Percentiles rank a stretch among this genome's conserved stretches.
Evolutionary conservation across 805 yeast species (phyloP).

Genomic region (Osmozyma mogii): DNA sequence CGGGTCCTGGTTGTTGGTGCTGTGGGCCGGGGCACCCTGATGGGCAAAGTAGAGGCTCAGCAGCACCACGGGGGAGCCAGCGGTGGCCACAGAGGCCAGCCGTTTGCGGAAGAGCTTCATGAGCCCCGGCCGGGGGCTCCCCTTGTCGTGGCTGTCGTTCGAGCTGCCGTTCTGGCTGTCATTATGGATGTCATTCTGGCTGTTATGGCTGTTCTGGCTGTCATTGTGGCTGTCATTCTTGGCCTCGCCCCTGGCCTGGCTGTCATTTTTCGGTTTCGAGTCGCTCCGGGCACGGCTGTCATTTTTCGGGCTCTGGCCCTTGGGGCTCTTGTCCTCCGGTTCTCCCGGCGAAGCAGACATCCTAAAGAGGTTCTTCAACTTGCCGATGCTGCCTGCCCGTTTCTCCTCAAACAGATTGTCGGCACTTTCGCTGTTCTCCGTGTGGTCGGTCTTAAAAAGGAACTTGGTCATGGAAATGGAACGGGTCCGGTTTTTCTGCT

Average conservation of each 20-base stretch:
- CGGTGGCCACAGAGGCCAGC: conserved; percentile 5
- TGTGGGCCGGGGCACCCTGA: conserved; percentile 53
- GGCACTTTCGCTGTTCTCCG: conserved; percentile 12
- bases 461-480: conserved; percentile 22
- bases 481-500: conserved; percentile 11
- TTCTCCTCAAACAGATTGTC: neutral
- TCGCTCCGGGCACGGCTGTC: conserved; percentile 3
- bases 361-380: conserved; percentile 22
- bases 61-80: conserved; percentile 17
- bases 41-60: conserved; percentile 48
- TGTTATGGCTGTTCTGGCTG: conserved; percentile 1
- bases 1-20: conserved; percentile 4
- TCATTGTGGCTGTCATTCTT: conserved; percentile 4
- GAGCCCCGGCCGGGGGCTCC: conserved; percentile 1
- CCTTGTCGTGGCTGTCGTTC: neutral
- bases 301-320: conserved; percentile 2
- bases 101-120: conserved; percentile 6
- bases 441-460: conserved; percentile 15
- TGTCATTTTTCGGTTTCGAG: conserved; percentile 8
- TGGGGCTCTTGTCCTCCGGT: conserved; percentile 3
- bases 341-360: conserved; percentile 6
- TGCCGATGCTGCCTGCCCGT: conserved; percentile 8
- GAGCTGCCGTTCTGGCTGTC: neutral
- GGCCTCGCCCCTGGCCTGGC: too few species aligned
- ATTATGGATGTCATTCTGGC: neutral